Conservation (phyloP, 108 stramenopile species). For the Skeletonema potamos region DNA sequence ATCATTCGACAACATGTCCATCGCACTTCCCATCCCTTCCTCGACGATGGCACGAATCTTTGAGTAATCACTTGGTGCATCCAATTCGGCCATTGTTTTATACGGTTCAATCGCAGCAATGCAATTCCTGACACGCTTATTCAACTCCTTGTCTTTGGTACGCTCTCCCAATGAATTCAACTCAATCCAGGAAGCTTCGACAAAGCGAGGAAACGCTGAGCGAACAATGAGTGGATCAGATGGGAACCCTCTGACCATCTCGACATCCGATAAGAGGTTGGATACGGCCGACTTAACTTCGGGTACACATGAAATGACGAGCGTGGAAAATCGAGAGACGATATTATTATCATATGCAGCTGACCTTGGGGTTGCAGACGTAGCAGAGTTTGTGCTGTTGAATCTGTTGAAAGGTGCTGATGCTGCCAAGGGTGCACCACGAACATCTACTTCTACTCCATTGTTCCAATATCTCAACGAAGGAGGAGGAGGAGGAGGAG, state of each 20-base stretch:
- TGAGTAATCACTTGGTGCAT: not conserved
- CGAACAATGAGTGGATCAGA: not conserved
- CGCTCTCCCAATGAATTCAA: not conserved
- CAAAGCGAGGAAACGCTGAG: not conserved
- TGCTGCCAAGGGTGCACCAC: not conserved
- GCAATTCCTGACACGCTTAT: not conserved
- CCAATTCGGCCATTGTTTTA: not conserved
- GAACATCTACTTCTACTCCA: not conserved
- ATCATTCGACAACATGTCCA: not conserved
- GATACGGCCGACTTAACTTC: not conserved
- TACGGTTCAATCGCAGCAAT: not conserved
- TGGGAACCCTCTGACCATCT: not conserved
- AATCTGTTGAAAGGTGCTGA: not conserved
- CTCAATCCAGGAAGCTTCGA: not conserved
- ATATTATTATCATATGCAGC: not conserved
- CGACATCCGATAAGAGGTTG: not conserved
- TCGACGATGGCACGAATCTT: not conserved
- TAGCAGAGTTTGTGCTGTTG: not conserved
- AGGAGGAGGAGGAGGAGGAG: not conserved
- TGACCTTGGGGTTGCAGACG: not conserved
- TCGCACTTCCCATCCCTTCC: not conserved
- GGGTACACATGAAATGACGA: not conserved
- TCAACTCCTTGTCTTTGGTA: not conserved
- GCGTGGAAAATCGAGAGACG: not conserved
- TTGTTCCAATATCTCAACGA: not conserved